phyloP scores from a whole-genome alignment of 2,329 filamentous ascomycete species.

The Aspergillus pseudotamarii region DNA sequence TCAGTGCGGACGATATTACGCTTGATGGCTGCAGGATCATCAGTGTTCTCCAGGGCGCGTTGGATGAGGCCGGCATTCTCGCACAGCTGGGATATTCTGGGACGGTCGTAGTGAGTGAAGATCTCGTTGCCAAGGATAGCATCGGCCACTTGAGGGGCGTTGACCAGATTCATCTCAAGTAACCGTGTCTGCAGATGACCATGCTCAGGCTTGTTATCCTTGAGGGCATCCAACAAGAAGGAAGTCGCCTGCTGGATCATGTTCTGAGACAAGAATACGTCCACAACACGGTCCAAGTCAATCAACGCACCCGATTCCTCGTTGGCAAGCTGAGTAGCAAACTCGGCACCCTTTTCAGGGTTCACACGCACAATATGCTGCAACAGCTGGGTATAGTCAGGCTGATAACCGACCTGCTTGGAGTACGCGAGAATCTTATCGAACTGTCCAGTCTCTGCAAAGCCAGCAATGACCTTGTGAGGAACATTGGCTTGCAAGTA shows the following conservation, averaged over 20 bases:
- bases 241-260: slow-evolving; percentile 98
- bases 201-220: slow-evolving; percentile 93
- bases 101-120: slow-evolving; percentile 95
- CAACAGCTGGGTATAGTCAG: slow-evolving; percentile 91
- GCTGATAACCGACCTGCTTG: slow-evolving; percentile 80
- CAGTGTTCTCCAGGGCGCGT: slow-evolving; percentile 90
- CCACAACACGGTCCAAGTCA: slow-evolving; percentile 91
- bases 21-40: slow-evolving; percentile 87
- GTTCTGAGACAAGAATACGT: slow-evolving; percentile 96
- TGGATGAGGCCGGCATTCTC: slow-evolving; percentile 88
- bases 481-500: slow-evolving; percentile 89
- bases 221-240: slow-evolving; percentile 94
- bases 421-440: slow-evolving; percentile 95
- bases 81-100: slow-evolving; percentile 84
- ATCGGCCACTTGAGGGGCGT: slow-evolving; percentile 95
- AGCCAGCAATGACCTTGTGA: slow-evolving; percentile 91
- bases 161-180: slow-evolving; percentile 96
- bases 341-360: slow-evolving; percentile 91
- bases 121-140: slow-evolving; percentile 98
- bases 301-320: slow-evolving; percentile 84
- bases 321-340: slow-evolving; percentile 88
- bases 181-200: slow-evolving; percentile 90
- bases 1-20: slow-evolving; percentile 81
- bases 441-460: slow-evolving; percentile 94
- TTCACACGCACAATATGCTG: slow-evolving; percentile 91